Conservation (phyloP, 2,329 filamentous ascomycete genomes). For the Coniochaeta hoffmannii region DNA sequence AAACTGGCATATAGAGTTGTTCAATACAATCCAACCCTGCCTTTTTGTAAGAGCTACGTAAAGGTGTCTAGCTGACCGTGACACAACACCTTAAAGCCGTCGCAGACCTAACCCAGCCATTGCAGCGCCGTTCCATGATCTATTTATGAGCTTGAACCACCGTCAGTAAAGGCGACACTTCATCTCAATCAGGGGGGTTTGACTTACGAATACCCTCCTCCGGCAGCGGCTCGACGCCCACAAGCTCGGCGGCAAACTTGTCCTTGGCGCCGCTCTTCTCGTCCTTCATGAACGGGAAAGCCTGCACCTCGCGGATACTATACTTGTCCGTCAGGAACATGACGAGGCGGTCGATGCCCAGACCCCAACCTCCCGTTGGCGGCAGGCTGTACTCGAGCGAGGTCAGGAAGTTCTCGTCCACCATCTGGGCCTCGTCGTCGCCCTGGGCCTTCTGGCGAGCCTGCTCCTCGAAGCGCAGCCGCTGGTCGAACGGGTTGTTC, state of each 20-base stretch:
- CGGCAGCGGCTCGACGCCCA: conserved; percentile 22
- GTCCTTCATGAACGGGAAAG: conserved; percentile 98
- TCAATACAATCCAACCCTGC: background rate
- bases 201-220: conserved; percentile 28
- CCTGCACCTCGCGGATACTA: conserved; percentile 89
- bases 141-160: background rate
- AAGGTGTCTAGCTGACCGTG: background rate
- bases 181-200: background rate
- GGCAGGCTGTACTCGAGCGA: conserved; percentile 70
- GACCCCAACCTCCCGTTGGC: conserved; percentile 91
- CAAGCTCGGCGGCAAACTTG: conserved; percentile 31
- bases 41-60: background rate
- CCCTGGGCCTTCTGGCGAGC: conserved; percentile 92
- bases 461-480: conserved; percentile 88
- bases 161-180: background rate
- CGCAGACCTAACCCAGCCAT: background rate
- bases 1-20: background rate
- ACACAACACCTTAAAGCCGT: background rate
- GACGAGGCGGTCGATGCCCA: conserved; percentile 74
- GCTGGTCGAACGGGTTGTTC: conserved; percentile 94
- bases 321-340: conserved; percentile 78
- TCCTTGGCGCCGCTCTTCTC: conserved; percentile 48
- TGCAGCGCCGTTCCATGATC: background rate
- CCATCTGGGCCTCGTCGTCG: conserved; percentile 91
- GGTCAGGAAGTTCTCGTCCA: conserved; percentile 93